Percentiles rank a stretch among this genome's conserved stretches.
Evolutionary conservation across 768 basidiomycete species (phyloP).

Genomic region (Hericium coralloides): DNA sequence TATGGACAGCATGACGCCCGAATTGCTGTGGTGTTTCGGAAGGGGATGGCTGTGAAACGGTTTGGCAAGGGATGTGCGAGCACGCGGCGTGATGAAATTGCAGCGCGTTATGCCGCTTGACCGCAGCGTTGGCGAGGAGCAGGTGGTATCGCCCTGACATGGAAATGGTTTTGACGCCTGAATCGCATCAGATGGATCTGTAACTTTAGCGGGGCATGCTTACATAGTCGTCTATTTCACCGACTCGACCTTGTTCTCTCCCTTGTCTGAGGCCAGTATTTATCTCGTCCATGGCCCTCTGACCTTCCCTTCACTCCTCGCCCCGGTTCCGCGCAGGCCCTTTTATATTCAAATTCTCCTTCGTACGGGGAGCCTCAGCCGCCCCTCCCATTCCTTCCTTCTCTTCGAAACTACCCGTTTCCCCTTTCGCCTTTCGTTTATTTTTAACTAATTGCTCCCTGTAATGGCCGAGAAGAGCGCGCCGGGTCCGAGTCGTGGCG

Average conservation of each 20-base stretch:
- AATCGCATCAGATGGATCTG: not conserved
- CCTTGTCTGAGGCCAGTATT: not conserved
- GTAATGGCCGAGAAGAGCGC: conserved; percentile 14
- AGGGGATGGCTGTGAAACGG: too few relatives aligned
- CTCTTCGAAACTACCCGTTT: not conserved
- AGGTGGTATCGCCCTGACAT: not conserved
- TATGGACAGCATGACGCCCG: too few relatives aligned
- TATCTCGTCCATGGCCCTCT: not conserved
- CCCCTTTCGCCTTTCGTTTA: conserved; percentile 10
- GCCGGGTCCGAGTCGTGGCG: conserved; percentile 7
- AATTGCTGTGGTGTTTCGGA: too few relatives aligned
- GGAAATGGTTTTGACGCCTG: not conserved
- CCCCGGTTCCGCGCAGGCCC: not conserved
- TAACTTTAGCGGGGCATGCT: not conserved
- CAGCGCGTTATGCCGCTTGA: not conserved
- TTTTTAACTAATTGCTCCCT: conserved; percentile 9
- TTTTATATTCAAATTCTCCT: not conserved
- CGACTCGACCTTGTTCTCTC: not conserved
- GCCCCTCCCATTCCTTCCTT: not conserved
- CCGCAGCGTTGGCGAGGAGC: not conserved
- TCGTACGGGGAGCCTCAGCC: not conserved
- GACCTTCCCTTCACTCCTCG: not conserved
- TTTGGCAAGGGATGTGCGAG: too few relatives aligned
- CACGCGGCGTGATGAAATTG: not conserved
- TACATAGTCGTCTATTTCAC: not conserved